Evolutionary conservation across 2,329 filamentous ascomycete genomes (phyloP), one percentile per base, ranked within the genome.

Genomic region (Dothideomycetes sp.): DNA sequence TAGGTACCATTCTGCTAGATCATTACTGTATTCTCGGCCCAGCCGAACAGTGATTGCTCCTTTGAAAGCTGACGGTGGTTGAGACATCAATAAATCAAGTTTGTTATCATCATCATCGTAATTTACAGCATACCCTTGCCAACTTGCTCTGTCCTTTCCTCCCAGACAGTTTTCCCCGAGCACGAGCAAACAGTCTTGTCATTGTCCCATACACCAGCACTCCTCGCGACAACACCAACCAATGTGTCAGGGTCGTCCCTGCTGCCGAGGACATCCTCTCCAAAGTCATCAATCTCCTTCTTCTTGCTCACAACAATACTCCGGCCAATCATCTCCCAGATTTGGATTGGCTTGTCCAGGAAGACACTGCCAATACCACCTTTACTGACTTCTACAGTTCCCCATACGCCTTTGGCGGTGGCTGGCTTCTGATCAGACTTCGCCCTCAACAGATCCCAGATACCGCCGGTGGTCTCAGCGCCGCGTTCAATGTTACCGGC

Each of bases 151-250:
- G 81, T 80, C 51, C 91, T 77, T 70, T 98, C 91, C 63, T 98
- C 84, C 91, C 91, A 98, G 9, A 98, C 76, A 41, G 88, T 96
- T 76, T 96, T 96, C 3, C 91, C 91, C 29, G 87, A 94, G 63
- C 91, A 98, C 35, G 87, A 94, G 61, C 91, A 98, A 4, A 98
- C 89, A 34, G 84, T 94, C 73, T 96, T 98, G 59, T 95, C 86
- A 53, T 98, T 94, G 60, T 95, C 89, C 91, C 91, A 98, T 45
- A 94, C 82, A n/a, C 91, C 91, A 12, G 91, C 89, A 61, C 88
- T 95, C 56, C 91, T 73, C 36, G 91, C 91, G 63, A 98, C 85
- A 37, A 98, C 88, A 7, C 91, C 91, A 2, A 94, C 84, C 37
- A 95, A 68, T 15, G 87, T 94, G 58, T 93, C 77, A 40, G 79